Percentiles rank a stretch among this genome's conserved stretches.
Conservation (phyloP, 139 green algal species). For the Picochlorum sp. region DNA sequence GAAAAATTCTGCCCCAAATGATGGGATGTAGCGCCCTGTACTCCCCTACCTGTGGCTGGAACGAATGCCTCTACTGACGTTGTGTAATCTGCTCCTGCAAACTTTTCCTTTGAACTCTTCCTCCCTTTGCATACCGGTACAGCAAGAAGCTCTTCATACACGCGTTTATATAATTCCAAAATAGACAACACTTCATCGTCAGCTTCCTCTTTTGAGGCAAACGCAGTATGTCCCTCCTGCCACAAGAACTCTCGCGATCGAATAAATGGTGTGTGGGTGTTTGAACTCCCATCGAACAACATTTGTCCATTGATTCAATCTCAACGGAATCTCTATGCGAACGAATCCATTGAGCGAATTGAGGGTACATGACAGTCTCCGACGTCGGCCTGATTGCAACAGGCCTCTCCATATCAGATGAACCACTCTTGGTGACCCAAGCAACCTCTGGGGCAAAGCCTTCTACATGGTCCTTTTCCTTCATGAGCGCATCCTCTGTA, state of each 20-base stretch:
- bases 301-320: conserved; percentile 98
- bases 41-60: conserved; percentile 79
- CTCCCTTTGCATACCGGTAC: conserved; percentile 87
- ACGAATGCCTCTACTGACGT: conserved; percentile 97
- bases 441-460: conserved; percentile 81
- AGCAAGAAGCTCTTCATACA: conserved; percentile 94
- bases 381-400: conserved; percentile 95
- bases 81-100: conserved; percentile 93
- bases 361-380: conserved; percentile 98
- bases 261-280: conserved; percentile 98
- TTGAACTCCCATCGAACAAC: conserved; percentile 99
- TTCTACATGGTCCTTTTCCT: conserved; percentile 98
- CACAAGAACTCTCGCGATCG: conserved; percentile 89
- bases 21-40: conserved; percentile 93
- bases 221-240: conserved; percentile 82
- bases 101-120: conserved; percentile 96
- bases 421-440: conserved; percentile 90
- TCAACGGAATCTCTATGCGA: conserved; percentile 90
- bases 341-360: conserved; percentile 92
- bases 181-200: conserved; percentile 89
- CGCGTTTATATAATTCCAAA: conserved; percentile 68
- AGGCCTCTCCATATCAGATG: conserved; percentile 83
- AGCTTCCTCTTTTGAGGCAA: conserved; percentile 80
- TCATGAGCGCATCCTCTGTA: conserved; percentile 87
- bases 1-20: conserved; percentile 98